Evolutionary conservation across 2,329 filamentous ascomycete genomes (phyloP).

Genomic region (Claviceps sp.): DNA sequence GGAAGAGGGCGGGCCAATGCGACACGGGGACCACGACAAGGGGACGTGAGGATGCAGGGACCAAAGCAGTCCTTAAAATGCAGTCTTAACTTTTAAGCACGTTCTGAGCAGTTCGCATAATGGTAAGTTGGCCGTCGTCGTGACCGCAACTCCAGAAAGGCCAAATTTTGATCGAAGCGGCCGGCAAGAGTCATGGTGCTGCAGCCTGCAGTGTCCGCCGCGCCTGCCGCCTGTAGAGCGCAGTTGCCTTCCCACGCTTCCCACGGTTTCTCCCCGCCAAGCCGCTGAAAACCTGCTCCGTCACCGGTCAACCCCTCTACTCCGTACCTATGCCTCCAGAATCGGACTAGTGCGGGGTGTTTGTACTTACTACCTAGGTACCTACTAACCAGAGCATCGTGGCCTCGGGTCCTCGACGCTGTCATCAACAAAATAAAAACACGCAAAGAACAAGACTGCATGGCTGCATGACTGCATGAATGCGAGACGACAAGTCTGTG

Average conservation of each 20-base stretch:
- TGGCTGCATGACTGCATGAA: not conserved
- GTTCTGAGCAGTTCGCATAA: not conserved
- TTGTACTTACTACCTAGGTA: too few species aligned
- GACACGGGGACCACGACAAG: not conserved
- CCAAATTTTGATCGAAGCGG: not conserved
- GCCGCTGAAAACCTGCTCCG: too few species aligned
- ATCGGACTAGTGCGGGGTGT: constrained; percentile 17
- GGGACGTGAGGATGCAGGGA: not conserved
- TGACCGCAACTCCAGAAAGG: not conserved
- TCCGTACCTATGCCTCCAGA: constrained; percentile 12
- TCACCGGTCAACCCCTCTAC: too few species aligned
- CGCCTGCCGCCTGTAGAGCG: not conserved
- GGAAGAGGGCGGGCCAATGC: not conserved
- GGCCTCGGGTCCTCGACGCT: not conserved
- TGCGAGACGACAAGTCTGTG: not conserved
- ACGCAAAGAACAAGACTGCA: not conserved
- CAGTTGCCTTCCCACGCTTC: not conserved
- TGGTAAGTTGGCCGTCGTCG: not conserved
- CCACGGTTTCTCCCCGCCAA: too few species aligned
- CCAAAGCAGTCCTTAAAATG: not conserved
- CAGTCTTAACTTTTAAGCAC: too few species aligned
- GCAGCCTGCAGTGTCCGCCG: not conserved
- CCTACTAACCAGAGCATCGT: too few species aligned
- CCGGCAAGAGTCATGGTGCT: not conserved
- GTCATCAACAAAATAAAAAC: not conserved